Evolutionary conservation across 83 land plant species (phyloP).

Genomic region (Larix sibirica): DNA sequence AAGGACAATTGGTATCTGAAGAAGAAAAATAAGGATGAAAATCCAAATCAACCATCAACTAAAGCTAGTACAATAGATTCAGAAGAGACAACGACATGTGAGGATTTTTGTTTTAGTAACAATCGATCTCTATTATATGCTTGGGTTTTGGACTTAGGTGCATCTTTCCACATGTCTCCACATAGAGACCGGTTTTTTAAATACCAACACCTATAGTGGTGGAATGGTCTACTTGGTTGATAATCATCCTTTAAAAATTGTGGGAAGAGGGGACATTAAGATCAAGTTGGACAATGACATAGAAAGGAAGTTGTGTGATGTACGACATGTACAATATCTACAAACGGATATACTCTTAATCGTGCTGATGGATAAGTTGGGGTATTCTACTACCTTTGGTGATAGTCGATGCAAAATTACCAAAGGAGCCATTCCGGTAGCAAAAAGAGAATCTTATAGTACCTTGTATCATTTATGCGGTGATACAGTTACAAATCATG

Average conservation of each 20-base stretch:
- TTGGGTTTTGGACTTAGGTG: background rate
- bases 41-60: background rate
- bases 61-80: background rate
- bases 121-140: background rate
- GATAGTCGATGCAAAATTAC: background rate
- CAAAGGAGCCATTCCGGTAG: background rate
- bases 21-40: too few species aligned
- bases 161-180: background rate
- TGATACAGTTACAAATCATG: background rate
- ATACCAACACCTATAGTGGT: background rate
- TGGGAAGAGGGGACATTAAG: background rate
- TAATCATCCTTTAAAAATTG: background rate
- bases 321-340: background rate
- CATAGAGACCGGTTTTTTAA: background rate
- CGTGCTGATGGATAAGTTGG: background rate
- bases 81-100: background rate
- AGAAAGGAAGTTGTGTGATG: background rate
- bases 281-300: background rate
- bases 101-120: background rate
- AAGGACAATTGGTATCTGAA: too few species aligned
- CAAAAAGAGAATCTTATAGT: background rate
- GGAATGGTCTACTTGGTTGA: background rate
- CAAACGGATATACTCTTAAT: background rate
- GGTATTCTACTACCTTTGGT: background rate
- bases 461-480: background rate